A percentile compares a stretch with the other conserved stretches of the same genome.
Evolutionary conservation across 75 land plant genomes (phyloP).

Genomic region (Cryptomeria japonica): DNA sequence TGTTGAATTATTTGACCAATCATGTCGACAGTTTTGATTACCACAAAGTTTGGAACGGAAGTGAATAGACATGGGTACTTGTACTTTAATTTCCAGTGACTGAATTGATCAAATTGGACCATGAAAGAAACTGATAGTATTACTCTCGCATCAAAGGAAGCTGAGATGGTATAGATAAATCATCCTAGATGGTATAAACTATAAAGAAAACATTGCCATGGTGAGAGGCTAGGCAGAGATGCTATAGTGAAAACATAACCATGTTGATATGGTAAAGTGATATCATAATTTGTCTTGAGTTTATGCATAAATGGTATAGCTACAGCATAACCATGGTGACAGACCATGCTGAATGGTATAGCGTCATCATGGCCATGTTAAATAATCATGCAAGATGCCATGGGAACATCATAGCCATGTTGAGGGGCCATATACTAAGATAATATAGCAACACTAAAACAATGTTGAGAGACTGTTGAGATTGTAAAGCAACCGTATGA

Average conservation of each 20-base stretch:
- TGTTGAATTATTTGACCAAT: too few species aligned
- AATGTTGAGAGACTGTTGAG: not conserved
- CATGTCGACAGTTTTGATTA: too few species aligned
- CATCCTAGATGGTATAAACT: not conserved
- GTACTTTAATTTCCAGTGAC: too few species aligned
- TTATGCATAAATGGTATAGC: not conserved
- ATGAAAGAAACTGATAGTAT: not conserved
- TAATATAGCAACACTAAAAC: not conserved
- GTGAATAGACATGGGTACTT: too few species aligned
- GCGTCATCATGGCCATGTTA: too few species aligned
- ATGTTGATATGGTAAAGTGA: not conserved
- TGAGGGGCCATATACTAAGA: not conserved
- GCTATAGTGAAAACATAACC: not conserved
- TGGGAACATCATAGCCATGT: not conserved
- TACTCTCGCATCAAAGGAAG: not conserved
- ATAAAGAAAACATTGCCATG: too few species aligned
- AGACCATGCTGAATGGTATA: not conserved
- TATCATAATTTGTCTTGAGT: not conserved
- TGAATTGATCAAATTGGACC: too few species aligned
- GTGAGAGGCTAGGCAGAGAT: not conserved
- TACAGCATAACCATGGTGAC: not conserved
- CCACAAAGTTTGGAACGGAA: too few species aligned
- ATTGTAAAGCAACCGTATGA: not conserved
- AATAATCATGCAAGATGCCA: too few species aligned
- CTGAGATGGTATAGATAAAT: too few species aligned